Base-by-base conservation (phyloP, 805 yeast genomes). In the Zygosaccharomyces gambellarensis region DNA sequence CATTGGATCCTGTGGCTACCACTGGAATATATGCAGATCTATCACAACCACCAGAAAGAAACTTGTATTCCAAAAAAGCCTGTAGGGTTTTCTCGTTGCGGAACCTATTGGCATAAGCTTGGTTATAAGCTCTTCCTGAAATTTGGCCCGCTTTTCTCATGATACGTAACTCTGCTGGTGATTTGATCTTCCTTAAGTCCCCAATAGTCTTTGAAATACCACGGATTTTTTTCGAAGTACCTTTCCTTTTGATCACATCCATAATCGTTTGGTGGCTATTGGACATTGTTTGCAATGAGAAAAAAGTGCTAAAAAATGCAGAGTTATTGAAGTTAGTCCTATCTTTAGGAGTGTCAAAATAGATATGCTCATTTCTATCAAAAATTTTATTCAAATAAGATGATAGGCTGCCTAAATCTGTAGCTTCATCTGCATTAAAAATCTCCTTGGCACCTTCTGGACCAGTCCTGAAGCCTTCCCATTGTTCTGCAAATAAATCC, bases 381-480 rank as follows among this genome's bases (percentile, higher is more conserved):
- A 87, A 53, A 9, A 88, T 59, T 40, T 71, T 71, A 11, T 68
- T 67, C 32, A 87, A 52, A 54, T 80, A 75, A 3, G 62, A 49
- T 6, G 70, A 69, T 11, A 81, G 61, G 36, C 69, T 57, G 28
- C 75, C 72, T 36, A 78, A 75, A 39, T 79, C 78, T 36, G 76
- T 77, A 5, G 87, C 82, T 45, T 75, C 76, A 67, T 90, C 97
- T 3, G 96, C 96, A 64, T 92, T 94, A 71, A 94, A 94, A 41
- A 83, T 80, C 44, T 89, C 92, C 36, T 69, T 70, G 0, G 85
- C 96, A 12, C 95, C 96, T 43, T 83, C 80, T 3, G 83, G 76
- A 1, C 99, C 99, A 14, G 95, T 85, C 58, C 95, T 78, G 39
- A 80, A 83, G 10, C 99, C 99, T 59, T 92, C 97, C 99, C 99